Evolutionary conservation across 2,329 filamentous ascomycete species (phyloP).

Genomic region (Phaeoacremonium minimum): DNA sequence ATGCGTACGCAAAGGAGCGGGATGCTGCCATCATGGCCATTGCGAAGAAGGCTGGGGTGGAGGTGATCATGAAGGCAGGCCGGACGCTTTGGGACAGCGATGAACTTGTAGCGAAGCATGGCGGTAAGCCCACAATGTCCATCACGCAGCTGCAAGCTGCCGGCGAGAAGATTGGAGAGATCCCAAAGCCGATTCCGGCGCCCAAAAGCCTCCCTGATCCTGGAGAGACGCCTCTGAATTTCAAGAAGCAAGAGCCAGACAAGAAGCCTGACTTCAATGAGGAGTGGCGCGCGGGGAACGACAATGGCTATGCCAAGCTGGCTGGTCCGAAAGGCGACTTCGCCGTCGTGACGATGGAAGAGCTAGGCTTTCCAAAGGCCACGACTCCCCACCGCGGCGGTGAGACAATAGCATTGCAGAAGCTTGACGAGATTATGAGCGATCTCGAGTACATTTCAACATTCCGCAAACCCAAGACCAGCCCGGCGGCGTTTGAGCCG

Average conservation of each 20-base stretch:
- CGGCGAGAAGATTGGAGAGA: conserved; percentile 56
- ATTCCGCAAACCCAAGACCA: conserved; percentile 73
- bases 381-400: conserved; percentile 67
- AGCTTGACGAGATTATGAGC: conserved; percentile 53
- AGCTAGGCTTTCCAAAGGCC: conserved; percentile 62
- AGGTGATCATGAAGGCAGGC: conserved; percentile 61
- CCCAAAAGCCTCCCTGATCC: conserved; percentile 60
- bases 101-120: conserved; percentile 60
- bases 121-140: conserved; percentile 70
- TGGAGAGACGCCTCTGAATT: conserved; percentile 54
- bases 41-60: conserved; percentile 61
- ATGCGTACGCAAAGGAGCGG: conserved; percentile 63
- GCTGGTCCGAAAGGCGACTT: conserved; percentile 67
- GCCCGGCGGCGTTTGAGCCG: conserved; percentile 68
- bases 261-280: conserved; percentile 51
- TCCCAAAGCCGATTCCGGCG: conserved; percentile 56
- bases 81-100: conserved; percentile 73
- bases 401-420: conserved; percentile 59
- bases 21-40: conserved; percentile 55
- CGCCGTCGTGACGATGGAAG: conserved; percentile 64
- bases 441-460: conserved; percentile 66
- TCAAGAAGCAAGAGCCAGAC: conserved; percentile 51
- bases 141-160: conserved; percentile 63
- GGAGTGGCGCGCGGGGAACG: conserved; percentile 44
- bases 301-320: conserved; percentile 55